These are phyloP conservation scores for Sodiomyces alkalinus DNA, from an alignment of 2,329 filamentous ascomycete species.

Conservation along the genomic window DNA sequence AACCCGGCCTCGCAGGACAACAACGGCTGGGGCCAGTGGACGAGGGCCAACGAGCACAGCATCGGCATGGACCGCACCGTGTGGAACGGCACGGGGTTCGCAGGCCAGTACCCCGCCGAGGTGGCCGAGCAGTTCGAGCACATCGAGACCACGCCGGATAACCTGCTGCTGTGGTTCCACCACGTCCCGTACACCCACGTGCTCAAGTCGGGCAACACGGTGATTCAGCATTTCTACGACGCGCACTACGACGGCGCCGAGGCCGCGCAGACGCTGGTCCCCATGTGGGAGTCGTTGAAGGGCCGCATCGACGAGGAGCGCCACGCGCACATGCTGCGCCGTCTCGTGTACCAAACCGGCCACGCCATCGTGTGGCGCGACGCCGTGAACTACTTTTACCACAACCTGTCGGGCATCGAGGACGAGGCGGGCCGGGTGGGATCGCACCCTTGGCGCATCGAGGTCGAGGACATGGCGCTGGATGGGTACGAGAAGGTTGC, in stretches of 20 bases:
- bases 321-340: slow-evolving; percentile 41
- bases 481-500: slow-evolving; percentile 37
- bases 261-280: slow-evolving; percentile 42
- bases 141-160: slow-evolving; percentile 47
- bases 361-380: slow-evolving; percentile 59
- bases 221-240: slow-evolving; percentile 53
- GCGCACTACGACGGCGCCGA: slow-evolving; percentile 44
- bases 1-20: slow-evolving; percentile 50
- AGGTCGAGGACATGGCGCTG: slow-evolving; percentile 50
- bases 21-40: slow-evolving; percentile 61
- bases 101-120: slow-evolving; percentile 50
- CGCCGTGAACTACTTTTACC: slow-evolving; percentile 48
- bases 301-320: slow-evolving; percentile 44
- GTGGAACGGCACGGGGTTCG: slow-evolving; percentile 47
- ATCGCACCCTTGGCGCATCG: slow-evolving; percentile 49
- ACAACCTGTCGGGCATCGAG: slow-evolving; percentile 42
- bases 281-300: slow-evolving; percentile 36
- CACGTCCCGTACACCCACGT: slow-evolving; percentile 52
- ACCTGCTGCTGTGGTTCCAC: slow-evolving; percentile 60
- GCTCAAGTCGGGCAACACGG: slow-evolving; percentile 48
- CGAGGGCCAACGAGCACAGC: slow-evolving; percentile 39
- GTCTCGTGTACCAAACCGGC: slow-evolving; percentile 50
- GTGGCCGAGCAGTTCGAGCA: slow-evolving; percentile 43
- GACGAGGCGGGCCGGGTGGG: slow-evolving; percentile 41
- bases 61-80: slow-evolving; percentile 63